Percentiles rank a stretch among this genome's conserved stretches.
Evolutionary conservation across 148 eudicot species (phyloP).

Genomic region (Vaccinium corymbosum): DNA sequence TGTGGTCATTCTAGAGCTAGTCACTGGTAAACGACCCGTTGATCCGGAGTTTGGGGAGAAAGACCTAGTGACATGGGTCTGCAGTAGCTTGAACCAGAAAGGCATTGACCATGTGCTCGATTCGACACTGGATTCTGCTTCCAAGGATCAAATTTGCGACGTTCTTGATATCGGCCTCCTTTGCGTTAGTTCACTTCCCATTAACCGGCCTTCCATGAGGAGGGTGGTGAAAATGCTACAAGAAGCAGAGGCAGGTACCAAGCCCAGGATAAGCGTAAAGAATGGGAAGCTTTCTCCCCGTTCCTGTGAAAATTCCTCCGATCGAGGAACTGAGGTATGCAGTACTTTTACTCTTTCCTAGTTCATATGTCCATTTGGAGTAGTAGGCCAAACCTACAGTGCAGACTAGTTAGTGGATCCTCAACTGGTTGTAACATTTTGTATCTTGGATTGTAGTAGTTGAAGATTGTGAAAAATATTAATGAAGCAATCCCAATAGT

Average conservation of each 20-base stretch:
- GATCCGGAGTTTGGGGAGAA: conserved; percentile 36
- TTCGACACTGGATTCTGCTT: conserved; percentile 23
- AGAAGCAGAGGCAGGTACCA: background rate
- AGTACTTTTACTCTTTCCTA: background rate
- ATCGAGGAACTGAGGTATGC: background rate
- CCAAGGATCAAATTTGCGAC: conserved; percentile 30
- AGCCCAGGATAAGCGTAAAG: background rate
- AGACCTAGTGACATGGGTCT: conserved; percentile 41
- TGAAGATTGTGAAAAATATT: background rate
- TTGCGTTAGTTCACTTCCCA: conserved; percentile 18
- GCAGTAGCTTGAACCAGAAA: conserved; percentile 26
- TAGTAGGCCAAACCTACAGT: background rate
- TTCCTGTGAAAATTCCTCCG: background rate
- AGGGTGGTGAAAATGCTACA: conserved; percentile 17
- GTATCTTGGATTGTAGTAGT: background rate
- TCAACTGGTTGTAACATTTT: conserved; percentile 5
- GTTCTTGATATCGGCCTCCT: conserved; percentile 39
- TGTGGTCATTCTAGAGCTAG: conserved; percentile 44
- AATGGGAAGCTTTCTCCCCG: conserved; percentile 10
- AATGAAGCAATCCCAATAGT: background rate
- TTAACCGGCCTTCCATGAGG: conserved; percentile 16
- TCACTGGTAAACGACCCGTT: conserved; percentile 35
- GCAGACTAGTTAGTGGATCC: background rate
- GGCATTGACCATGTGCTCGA: conserved; percentile 32
- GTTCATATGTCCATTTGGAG: background rate